Evolutionary conservation across 2,329 filamentous ascomycete genomes (phyloP), one percentile per base, ranked within the genome.

Genomic region (Fusarium redolens): DNA sequence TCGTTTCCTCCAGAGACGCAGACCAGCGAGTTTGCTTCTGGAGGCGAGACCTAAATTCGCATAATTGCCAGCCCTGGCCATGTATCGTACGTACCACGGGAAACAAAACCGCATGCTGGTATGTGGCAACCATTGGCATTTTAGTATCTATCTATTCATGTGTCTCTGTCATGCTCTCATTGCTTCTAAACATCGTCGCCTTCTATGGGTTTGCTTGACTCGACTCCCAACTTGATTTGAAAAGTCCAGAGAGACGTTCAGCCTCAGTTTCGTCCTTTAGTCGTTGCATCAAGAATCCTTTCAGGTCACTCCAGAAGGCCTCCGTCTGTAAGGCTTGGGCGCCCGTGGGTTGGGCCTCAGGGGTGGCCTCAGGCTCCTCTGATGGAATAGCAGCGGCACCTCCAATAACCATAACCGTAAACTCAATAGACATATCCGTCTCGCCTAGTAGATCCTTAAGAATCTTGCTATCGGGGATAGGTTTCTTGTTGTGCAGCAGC

Each of bases 401-500:
- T 6, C 92, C 93, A 79, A 97, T 90, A 25, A 98, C 87, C 95
- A 98, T 98, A 61, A 98, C 88, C 3, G 90, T 90, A 71, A 98
- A 91, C 81, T 97, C 95, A 0, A 96, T 85, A 3, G 76, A 82
- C 74, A 75, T 86, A 7, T 79, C 78, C 1, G 73, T 68, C 48
- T 89, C 89, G 0, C 86, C 86, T 3, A 95, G 75, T 1, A 97
- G 79, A 65, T 97, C 95, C 63, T 89, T 89, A 10, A 98, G 83
- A 2, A 92, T 90, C 84, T 96, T 96, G 74, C 87, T 90, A 78
- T 97, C 94, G 0, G 88, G 80, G 0, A 94, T 89, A 0, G 96
- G 96, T 82, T 97, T 97, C 85, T 96, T 97, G 82, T 93, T 93
- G 79, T 92, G 89, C 69, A 99, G 84, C 14, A 99, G 83, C 84